Conservation (phyloP, 805 yeast species). For the Metschnikowia similis region DNA sequence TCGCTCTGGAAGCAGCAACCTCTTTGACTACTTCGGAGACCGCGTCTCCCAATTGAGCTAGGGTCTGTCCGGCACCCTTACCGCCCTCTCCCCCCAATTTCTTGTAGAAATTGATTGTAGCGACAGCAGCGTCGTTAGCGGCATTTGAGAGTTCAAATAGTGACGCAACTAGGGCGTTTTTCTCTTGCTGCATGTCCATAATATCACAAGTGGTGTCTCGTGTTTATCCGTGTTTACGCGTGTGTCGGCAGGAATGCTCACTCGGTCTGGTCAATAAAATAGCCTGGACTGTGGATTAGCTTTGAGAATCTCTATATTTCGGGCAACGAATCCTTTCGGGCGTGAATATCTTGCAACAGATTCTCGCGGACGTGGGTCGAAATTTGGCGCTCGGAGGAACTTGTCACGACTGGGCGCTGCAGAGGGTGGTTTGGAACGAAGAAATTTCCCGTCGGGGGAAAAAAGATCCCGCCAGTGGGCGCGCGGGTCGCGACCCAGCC, state of each 20-base stretch:
- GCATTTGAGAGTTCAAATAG: constrained; percentile 79
- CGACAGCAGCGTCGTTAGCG: constrained; percentile 79
- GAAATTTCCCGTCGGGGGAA: not conserved
- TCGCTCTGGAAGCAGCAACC: constrained; percentile 29
- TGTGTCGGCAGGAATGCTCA: constrained; percentile 1
- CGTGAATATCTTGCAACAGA: not conserved
- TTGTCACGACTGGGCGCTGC: not conserved
- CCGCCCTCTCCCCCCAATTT: constrained; percentile 44
- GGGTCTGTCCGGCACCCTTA: constrained; percentile 36
- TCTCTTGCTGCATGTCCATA: constrained; percentile 17
- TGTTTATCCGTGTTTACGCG: constrained; percentile 2
- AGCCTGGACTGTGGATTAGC: not conserved
- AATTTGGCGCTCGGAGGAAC: not conserved
- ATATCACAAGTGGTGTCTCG: not conserved
- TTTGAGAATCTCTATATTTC: not conserved
- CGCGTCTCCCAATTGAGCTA: constrained; percentile 26
- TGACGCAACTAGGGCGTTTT: constrained; percentile 58
- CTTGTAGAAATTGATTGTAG: constrained; percentile 73
- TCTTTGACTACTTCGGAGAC: constrained; percentile 31
- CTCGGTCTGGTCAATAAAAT: not conserved
- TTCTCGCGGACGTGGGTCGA: not conserved
- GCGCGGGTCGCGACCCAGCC: not conserved
- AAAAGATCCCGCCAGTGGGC: not conserved
- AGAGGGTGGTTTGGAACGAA: not conserved
- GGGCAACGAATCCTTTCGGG: not conserved